These are phyloP conservation scores for Sporisorium graminicola DNA, from an alignment of 1,284 basidiomycete genomes.

Conservation along the genomic window DNA sequence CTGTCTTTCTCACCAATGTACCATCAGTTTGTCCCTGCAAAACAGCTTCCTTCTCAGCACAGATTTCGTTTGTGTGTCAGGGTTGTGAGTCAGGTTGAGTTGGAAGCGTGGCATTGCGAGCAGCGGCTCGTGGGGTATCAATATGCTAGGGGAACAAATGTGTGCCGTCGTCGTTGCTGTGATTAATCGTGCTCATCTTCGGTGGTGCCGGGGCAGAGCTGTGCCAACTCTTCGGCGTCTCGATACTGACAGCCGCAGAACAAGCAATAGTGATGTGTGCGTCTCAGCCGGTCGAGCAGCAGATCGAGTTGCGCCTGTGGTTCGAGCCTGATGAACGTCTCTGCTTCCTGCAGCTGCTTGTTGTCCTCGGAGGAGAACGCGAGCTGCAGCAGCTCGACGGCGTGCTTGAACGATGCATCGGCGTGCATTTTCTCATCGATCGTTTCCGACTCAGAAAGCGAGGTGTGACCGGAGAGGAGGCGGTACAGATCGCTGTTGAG, in stretches of 20 bases:
- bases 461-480: slow-evolving; percentile 22
- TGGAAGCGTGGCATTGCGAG: neutral
- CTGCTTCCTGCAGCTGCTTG: slow-evolving; percentile 17
- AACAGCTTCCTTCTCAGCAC: neutral
- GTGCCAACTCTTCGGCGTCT: slow-evolving; percentile 10
- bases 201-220: slow-evolving; percentile 42
- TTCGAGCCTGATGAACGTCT: slow-evolving; percentile 20
- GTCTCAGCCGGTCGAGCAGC: slow-evolving; percentile 29
- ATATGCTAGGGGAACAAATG: neutral
- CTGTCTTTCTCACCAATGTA: slow-evolving; percentile 11
- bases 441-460: slow-evolving; percentile 8
- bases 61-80: neutral
- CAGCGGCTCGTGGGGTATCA: slow-evolving; percentile 23
- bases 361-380: slow-evolving; percentile 16
- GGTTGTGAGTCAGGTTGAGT: neutral
- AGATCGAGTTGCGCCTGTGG: slow-evolving; percentile 33
- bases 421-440: slow-evolving; percentile 28
- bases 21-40: slow-evolving; percentile 11
- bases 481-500: slow-evolving; percentile 34
- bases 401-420: slow-evolving; percentile 24
- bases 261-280: slow-evolving; percentile 37
- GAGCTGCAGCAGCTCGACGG: slow-evolving; percentile 28
- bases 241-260: slow-evolving; percentile 54
- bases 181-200: slow-evolving; percentile 54
- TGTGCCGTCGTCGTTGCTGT: neutral